phyloP scores from a whole-genome alignment of 2,329 filamentous ascomycete species.

The Huntiella savannae region DNA sequence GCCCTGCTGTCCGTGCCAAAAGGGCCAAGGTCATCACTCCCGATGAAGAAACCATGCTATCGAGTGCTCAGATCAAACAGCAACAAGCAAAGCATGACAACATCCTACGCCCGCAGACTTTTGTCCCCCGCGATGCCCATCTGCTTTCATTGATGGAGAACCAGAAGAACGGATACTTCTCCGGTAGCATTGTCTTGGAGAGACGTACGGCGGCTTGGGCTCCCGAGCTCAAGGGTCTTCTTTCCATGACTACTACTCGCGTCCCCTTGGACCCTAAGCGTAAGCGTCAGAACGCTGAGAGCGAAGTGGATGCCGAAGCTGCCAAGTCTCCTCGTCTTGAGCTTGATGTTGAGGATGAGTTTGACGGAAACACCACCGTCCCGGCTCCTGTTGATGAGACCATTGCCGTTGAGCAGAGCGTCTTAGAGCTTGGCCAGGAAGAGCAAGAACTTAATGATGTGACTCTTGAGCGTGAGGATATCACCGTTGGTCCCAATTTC shows the following conservation, averaged over 20 bases:
- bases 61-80: slow-evolving; percentile 59
- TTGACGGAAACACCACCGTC: slow-evolving; percentile 15
- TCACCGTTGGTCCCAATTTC: slow-evolving; percentile 37
- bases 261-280: slow-evolving; percentile 70
- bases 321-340: slow-evolving; percentile 53
- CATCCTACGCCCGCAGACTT: slow-evolving; percentile 66
- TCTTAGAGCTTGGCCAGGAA: slow-evolving; percentile 45
- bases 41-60: slow-evolving; percentile 65
- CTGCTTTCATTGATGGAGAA: slow-evolving; percentile 77
- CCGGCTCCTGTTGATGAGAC: slow-evolving; percentile 28
- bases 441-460: slow-evolving; percentile 31
- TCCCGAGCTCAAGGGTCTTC: slow-evolving; percentile 74
- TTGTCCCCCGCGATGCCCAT: slow-evolving; percentile 72
- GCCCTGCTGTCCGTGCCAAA: slow-evolving; percentile 50
- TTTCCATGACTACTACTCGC: slow-evolving; percentile 69
- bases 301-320: slow-evolving; percentile 53
- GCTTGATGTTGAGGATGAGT: slow-evolving; percentile 46
- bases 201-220: slow-evolving; percentile 67
- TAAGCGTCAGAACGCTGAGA: slow-evolving; percentile 77
- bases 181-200: slow-evolving; percentile 69
- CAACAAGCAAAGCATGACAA: slow-evolving; percentile 73
- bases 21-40: slow-evolving; percentile 65
- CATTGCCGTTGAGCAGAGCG: slow-evolving; percentile 39
- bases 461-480: slow-evolving; percentile 25
- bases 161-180: slow-evolving; percentile 79